Evolutionary conservation across 768 basidiomycete species (phyloP).

Genomic region (Psilocybe tampanensis): DNA sequence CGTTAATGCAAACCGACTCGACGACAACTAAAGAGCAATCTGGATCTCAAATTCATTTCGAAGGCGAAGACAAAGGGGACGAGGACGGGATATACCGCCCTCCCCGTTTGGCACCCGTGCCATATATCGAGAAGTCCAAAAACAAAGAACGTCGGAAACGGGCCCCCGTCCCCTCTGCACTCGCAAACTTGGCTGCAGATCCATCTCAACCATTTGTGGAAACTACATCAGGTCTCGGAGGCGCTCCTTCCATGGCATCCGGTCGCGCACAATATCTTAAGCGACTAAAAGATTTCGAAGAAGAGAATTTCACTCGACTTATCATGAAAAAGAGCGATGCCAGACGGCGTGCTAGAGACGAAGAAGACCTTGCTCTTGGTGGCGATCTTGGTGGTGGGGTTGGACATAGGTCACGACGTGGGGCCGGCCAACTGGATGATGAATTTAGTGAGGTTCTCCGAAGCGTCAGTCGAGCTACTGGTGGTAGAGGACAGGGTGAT

Average conservation of each 20-base stretch:
- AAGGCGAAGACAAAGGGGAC: constrained; percentile 17
- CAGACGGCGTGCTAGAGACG: constrained; percentile 71
- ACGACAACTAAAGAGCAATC: constrained; percentile 37
- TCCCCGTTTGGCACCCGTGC: constrained; percentile 87
- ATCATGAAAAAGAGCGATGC: constrained; percentile 90
- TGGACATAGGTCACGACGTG: constrained; percentile 53
- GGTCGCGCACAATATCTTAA: constrained; percentile 79
- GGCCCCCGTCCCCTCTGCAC: constrained; percentile 63
- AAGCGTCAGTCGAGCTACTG: constrained; percentile 53
- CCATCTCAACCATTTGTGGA: constrained; percentile 71
- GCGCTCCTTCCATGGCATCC: constrained; percentile 55
- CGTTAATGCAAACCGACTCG: constrained; percentile 53
- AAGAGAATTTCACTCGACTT: constrained; percentile 90
- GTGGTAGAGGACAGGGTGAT: constrained; percentile 49
- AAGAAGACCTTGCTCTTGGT: constrained; percentile 87
- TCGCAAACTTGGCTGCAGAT: constrained; percentile 66
- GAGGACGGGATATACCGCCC: constrained; percentile 73
- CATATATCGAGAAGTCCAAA: constrained; percentile 62
- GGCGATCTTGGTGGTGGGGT: constrained; percentile 52
- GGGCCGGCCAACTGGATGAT: constrained; percentile 75
- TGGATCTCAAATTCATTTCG: constrained; percentile 21
- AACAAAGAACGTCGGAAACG: constrained; percentile 52
- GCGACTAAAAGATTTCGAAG: constrained; percentile 86
- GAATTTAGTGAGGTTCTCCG: constrained; percentile 83
- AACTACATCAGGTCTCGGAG: constrained; percentile 72